Conservation (phyloP, 2,329 filamentous ascomycete genomes). For the Alternaria novae-zelandiae region DNA sequence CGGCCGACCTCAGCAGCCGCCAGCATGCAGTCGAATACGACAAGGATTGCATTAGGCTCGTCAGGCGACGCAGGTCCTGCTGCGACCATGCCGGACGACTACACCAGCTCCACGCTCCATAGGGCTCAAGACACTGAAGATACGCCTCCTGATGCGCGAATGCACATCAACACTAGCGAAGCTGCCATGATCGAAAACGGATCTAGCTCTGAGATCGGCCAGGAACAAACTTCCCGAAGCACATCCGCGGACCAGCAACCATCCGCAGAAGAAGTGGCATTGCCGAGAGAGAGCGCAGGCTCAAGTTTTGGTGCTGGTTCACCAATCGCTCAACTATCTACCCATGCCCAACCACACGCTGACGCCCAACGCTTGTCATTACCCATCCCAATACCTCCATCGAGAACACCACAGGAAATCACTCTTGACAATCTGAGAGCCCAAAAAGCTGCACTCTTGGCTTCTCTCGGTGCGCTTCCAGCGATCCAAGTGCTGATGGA, state of each 20-base stretch:
- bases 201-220: background rate
- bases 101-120: background rate
- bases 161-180: background rate
- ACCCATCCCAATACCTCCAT: constrained; percentile 2
- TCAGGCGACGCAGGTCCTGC: background rate
- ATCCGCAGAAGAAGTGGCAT: background rate
- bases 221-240: background rate
- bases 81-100: background rate
- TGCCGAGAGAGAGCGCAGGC: background rate
- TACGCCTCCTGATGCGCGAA: background rate
- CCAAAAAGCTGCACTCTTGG: constrained; percentile 48
- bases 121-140: background rate
- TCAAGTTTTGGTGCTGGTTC: background rate
- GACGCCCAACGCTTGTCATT: background rate
- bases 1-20: background rate
- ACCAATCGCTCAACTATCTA: background rate
- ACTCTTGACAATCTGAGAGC: constrained; percentile 56
- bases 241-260: background rate
- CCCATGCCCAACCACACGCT: background rate
- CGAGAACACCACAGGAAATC: constrained; percentile 52
- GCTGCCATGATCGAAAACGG: background rate
- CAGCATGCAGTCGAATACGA: background rate
- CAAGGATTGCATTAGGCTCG: background rate
- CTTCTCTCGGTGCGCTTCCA: constrained; percentile 37
- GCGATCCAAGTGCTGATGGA: constrained; percentile 43